Evolutionary conservation across 345 rosid species (phyloP).

Genomic region (Carallia pectinifolia): DNA sequence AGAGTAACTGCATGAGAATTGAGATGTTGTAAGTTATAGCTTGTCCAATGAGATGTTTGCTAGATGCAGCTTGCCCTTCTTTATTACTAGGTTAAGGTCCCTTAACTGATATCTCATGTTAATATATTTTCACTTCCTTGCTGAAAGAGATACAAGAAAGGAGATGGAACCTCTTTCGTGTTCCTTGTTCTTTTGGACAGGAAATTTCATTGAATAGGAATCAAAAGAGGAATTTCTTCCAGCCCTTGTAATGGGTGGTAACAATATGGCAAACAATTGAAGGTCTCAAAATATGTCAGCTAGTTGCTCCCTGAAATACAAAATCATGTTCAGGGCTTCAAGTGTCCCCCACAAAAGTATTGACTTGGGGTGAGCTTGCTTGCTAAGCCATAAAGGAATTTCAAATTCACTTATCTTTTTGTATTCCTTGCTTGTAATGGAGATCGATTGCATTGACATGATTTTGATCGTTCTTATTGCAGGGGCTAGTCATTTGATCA

Average conservation of each 20-base stretch:
- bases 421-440: not conserved
- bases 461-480: not conserved
- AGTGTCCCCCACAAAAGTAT: not conserved
- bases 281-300: not conserved
- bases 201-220: no score
- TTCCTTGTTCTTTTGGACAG: no score
- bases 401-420: not conserved
- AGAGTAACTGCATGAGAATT: no score
- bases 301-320: not conserved
- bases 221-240: not conserved
- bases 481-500: conserved; percentile 79
- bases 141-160: no score
- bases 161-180: no score
- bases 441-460: not conserved
- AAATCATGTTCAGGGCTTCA: not conserved
- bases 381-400: not conserved
- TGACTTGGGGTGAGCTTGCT: not conserved
- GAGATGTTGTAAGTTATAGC: no score
- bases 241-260: not conserved
- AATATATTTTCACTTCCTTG: no score
- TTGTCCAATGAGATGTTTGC: no score
- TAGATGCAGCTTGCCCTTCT: no score
- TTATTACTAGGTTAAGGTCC: no score
- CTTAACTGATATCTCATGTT: no score
- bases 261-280: not conserved